phyloP scores from a whole-genome alignment of 2,329 filamentous ascomycete genomes.

The Fusarium secorum region DNA sequence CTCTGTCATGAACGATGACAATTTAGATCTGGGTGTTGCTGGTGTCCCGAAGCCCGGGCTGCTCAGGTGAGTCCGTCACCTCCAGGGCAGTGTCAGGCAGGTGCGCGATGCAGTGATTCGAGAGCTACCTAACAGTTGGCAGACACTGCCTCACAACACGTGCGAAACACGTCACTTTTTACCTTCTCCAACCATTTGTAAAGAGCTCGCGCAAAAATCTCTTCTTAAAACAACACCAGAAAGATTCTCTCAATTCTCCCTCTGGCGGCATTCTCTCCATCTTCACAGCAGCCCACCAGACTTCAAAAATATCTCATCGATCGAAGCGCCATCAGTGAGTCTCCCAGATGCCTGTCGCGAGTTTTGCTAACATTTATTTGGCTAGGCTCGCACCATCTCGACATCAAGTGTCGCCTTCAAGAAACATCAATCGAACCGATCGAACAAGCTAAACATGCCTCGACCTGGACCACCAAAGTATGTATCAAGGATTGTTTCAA shows the following conservation, averaged over 20 bases:
- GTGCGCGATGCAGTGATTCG: accelerated
- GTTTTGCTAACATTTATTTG: neutral
- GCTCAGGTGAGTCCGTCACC: neutral
- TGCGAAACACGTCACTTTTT: accelerated
- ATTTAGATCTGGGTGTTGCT: accelerated
- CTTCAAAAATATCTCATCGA: accelerated
- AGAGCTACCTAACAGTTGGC: too few species aligned
- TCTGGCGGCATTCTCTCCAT: accelerated
- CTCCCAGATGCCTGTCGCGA: accelerated
- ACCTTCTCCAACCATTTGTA: too few species aligned
- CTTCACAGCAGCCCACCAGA: too few species aligned
- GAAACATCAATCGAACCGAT: too few species aligned
- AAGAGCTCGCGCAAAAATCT: too few species aligned
- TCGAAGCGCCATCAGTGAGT: accelerated
- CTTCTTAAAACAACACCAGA: neutral
- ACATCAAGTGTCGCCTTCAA: accelerated
- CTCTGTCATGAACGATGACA: neutral
- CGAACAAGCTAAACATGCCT: neutral
- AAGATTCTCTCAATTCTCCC: accelerated
- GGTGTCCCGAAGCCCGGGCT: accelerated
- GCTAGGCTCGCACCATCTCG: neutral
- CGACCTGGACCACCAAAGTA: too few species aligned
- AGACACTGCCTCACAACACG: neutral
- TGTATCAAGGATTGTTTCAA: too few species aligned
- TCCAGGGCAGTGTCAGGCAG: neutral